Evolutionary conservation across 1,139 yeast genomes (phyloP).

Genomic region (Diutina ranongensis): DNA sequence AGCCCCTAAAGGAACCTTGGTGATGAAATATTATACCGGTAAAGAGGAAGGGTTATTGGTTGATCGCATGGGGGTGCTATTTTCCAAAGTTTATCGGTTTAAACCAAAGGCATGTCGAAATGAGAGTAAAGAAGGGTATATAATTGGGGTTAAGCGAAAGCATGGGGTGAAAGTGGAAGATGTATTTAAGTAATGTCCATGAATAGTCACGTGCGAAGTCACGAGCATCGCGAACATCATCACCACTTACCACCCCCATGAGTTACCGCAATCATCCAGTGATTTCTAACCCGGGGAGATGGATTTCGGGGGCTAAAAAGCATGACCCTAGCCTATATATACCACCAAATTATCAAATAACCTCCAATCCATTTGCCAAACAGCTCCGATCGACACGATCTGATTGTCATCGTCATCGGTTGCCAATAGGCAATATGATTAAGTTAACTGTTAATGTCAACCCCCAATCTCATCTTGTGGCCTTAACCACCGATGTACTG

Average conservation of each 20-base stretch:
- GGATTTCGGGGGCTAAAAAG: constrained; percentile 9
- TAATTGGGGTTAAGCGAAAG: constrained; percentile 7
- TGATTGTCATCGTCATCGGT: constrained; percentile 9
- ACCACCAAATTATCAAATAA: constrained; percentile 7
- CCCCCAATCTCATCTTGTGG: background rate
- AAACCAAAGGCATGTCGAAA: constrained; percentile 12
- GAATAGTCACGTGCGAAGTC: background rate
- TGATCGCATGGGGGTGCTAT: constrained; percentile 17
- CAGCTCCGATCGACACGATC: constrained; percentile 8
- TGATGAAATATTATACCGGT: constrained; percentile 34
- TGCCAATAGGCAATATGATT: constrained; percentile 11
- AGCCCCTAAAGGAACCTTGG: constrained; percentile 22
- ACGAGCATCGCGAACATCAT: too few relatives aligned
- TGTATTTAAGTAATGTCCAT: background rate
- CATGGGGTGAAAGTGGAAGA: background rate
- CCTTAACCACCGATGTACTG: constrained; percentile 7
- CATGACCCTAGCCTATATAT: constrained; percentile 8
- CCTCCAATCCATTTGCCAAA: constrained; percentile 9
- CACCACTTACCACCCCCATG: too few relatives aligned
- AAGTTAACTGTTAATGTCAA: constrained; percentile 9
- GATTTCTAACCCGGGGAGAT: constrained; percentile 10
- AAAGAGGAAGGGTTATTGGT: constrained; percentile 23
- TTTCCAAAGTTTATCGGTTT: constrained; percentile 17
- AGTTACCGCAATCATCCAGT: constrained; percentile 8
- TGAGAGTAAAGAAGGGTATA: constrained; percentile 11